Evolutionary conservation across 2,329 filamentous ascomycete genomes (phyloP).

Genomic region (Hirsutella rhossiliensis): DNA sequence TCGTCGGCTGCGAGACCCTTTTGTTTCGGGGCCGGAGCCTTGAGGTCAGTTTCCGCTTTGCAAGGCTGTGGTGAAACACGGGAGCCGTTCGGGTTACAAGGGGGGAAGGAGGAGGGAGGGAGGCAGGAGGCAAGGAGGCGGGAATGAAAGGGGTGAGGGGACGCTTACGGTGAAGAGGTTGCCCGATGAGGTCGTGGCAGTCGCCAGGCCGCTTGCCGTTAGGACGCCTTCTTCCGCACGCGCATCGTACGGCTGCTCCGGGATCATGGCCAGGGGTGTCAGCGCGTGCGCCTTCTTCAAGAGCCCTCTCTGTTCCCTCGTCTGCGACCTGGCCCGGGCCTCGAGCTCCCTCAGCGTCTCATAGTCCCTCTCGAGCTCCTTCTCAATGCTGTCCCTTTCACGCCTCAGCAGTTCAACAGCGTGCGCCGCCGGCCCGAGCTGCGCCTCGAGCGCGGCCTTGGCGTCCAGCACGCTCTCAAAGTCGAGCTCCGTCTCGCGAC

Average conservation of each 20-base stretch:
- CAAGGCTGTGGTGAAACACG: too few species aligned
- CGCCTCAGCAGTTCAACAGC: conserved; percentile 46
- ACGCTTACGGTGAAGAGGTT: conserved; percentile 7
- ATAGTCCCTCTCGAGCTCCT: conserved; percentile 43
- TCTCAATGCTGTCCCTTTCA: conserved; percentile 46
- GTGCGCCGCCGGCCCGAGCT: conserved; percentile 51
- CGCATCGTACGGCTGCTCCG: conserved; percentile 3
- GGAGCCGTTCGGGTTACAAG: too few species aligned
- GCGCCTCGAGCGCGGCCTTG: conserved; percentile 41
- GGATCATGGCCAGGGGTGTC: conserved; percentile 23
- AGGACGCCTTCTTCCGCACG: conserved; percentile 1
- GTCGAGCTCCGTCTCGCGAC: conserved; percentile 48
- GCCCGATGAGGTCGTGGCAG: not conserved
- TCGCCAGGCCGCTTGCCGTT: not conserved
- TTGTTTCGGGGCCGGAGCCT: too few species aligned
- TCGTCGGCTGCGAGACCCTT: too few species aligned
- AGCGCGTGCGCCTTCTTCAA: conserved; percentile 37
- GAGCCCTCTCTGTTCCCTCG: conserved; percentile 35
- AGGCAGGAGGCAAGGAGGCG: not conserved
- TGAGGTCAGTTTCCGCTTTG: not conserved
- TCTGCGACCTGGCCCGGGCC: conserved; percentile 42
- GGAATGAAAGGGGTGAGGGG: not conserved
- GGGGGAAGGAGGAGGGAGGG: not conserved
- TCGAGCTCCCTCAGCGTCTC: conserved; percentile 37
- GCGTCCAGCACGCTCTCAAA: conserved; percentile 52